phyloP scores from a whole-genome alignment of 163 green algal genomes.

The Chlamydomonas reinhardtii region DNA sequence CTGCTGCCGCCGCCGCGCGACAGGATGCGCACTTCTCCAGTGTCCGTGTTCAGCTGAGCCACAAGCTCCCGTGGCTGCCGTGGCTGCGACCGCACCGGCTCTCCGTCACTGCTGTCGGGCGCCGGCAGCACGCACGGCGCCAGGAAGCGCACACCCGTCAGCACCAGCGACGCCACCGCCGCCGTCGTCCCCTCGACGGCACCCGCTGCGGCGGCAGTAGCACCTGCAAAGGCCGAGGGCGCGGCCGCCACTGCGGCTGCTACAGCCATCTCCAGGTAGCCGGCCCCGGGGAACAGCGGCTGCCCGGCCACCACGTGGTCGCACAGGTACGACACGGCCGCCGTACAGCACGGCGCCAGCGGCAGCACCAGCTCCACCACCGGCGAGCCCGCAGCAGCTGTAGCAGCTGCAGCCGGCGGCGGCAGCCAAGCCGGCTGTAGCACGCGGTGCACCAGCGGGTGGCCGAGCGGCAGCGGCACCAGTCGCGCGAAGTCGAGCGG shows the following conservation, averaged over 20 bases:
- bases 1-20: not conserved
- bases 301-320: constrained; percentile 60
- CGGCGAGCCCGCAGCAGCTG: constrained; percentile 14
- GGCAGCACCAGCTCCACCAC: constrained; percentile 54
- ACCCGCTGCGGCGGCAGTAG: not conserved
- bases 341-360: constrained; percentile 12
- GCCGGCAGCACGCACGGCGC: constrained; percentile 69
- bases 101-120: not conserved
- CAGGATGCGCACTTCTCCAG: constrained; percentile 49
- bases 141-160: constrained; percentile 47
- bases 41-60: constrained; percentile 44
- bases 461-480: constrained; percentile 60
- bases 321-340: constrained; percentile 55
- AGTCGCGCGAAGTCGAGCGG: constrained; percentile 35
- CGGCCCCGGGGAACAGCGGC: constrained; percentile 77
- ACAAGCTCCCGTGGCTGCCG: constrained; percentile 26
- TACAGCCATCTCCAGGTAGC: constrained; percentile 78
- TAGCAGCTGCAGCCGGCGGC: not conserved
- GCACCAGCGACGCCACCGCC: not conserved
- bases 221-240: not conserved
- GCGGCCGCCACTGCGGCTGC: not conserved
- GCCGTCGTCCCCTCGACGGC: not conserved
- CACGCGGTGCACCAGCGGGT: constrained; percentile 53
- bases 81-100: not conserved
- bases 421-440: not conserved